Base-by-base conservation (phyloP, 2,329 filamentous ascomycete species). In the Ceratocystis ficicola region DNA sequence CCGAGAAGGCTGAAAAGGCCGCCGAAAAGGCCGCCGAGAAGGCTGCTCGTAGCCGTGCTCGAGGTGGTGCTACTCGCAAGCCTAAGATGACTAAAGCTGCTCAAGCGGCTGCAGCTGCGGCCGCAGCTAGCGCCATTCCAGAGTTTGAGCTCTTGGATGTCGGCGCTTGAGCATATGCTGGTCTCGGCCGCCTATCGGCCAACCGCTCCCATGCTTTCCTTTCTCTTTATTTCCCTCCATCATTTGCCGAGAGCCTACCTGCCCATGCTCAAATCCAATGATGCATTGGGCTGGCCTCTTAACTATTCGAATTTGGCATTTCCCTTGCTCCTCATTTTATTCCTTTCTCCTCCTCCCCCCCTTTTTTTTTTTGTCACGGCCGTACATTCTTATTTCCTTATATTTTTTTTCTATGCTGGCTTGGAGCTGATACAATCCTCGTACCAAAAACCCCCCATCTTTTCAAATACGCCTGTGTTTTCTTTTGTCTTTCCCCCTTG, bases 131-230 rank as follows among this genome's bases (percentile, higher is more conserved):
- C 32, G 65, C 65, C 5, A 57, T 64, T 4, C 66, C 66, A 20
- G 66, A 67, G n/a, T 50, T 68, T 64, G 66, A 68, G 44, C 63
- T 68, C 48, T 30, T 68, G 15, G 66, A 68, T 62, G 64, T 68
- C 25, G 66, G 66, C 17, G 66, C 66, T 64, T 68, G 64, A 66
- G 57, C 44, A 32, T 52, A 64, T 61, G 15, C 36, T 41, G 3
- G 66, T 59, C 32, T 52, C 6, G 20, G 22, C 22, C 44, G 22
- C 22, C 44, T 44, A 20, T 25, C 44, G n/a, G 36, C 3, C 36
- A 15, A 5, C 36, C 15, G 28, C 48, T 41, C 36, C 30, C 46
- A 60, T 52, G 30, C 52, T 60, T 64, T 41, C 20, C 44, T 66
- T 66, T 64, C 32, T 25, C 44, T 46, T 28, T 63, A 57, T n/a